These are phyloP conservation scores for Wickerhamiella slavikovae DNA, from an alignment of 805 yeast species.

Conservation along the genomic window DNA sequence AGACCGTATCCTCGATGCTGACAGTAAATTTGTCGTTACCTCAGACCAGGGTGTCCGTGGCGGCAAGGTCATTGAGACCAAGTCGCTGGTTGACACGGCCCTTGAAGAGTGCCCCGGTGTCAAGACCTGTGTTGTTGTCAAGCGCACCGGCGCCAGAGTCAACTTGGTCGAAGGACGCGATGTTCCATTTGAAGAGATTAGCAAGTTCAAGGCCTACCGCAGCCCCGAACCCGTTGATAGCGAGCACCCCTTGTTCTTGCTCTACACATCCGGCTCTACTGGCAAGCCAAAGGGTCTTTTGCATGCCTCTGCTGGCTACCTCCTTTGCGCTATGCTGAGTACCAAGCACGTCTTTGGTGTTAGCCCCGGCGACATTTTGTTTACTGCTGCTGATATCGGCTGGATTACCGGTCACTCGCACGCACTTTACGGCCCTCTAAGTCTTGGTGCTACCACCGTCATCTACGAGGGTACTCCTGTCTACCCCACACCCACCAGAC, in stretches of 20 bases:
- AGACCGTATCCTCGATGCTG: slow-evolving; percentile 55
- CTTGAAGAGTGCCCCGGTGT: slow-evolving; percentile 45
- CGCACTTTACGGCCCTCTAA: slow-evolving; percentile 62
- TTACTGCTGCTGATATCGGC: slow-evolving; percentile 82
- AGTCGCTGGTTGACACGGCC: slow-evolving; percentile 69
- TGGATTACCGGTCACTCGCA: slow-evolving; percentile 85
- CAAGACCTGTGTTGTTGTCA: slow-evolving; percentile 46
- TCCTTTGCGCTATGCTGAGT: slow-evolving; percentile 52
- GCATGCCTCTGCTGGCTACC: slow-evolving; percentile 63
- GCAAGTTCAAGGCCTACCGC: slow-evolving; percentile 42
- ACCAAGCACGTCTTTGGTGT: slow-evolving; percentile 61
- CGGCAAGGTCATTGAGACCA: slow-evolving; percentile 60
- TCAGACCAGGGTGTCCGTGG: slow-evolving; percentile 73
- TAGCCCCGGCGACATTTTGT: slow-evolving; percentile 50
- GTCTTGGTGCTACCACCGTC: slow-evolving; percentile 56
- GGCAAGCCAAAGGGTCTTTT: slow-evolving; percentile 80
- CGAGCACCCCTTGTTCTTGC: slow-evolving; percentile 66
- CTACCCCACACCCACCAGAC: slow-evolving; percentile 60
- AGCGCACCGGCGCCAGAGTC: slow-evolving; percentile 46
- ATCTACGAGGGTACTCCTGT: slow-evolving; percentile 81
- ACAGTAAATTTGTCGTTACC: slow-evolving; percentile 52
- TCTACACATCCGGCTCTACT: slow-evolving; percentile 74
- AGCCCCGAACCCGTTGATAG: slow-evolving; percentile 59
- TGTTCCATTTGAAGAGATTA: slow-evolving; percentile 56
- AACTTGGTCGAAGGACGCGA: slow-evolving; percentile 38